Evolutionary conservation across 495 filamentous ascomycete genomes (phyloP), one percentile per base, ranked within the genome.

Genomic region (Aspergillus ellipticus): DNA sequence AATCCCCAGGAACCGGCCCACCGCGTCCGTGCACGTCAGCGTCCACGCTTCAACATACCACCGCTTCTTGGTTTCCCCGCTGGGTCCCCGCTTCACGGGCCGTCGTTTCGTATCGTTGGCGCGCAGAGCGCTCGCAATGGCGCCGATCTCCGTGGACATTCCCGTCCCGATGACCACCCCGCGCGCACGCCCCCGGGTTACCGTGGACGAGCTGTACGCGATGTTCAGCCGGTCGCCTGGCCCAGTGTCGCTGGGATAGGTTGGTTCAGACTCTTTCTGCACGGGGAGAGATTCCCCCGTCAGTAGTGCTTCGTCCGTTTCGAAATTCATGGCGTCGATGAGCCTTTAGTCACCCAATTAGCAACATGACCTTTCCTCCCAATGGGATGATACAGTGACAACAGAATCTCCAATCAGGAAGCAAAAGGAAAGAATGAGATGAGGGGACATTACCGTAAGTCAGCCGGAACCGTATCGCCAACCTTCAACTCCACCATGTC

Each of bases 381-480:
- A n/a, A n/a, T n/a, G n/a, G n/a, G n/a, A n/a, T n/a, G n/a, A n/a
- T n/a, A n/a, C n/a, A n/a, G n/a, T n/a, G n/a, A n/a, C n/a, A n/a
- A n/a, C n/a, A n/a, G n/a, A n/a, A n/a, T n/a, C n/a, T n/a, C n/a
- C n/a, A n/a, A n/a, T n/a, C n/a, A n/a, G n/a, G n/a, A 35, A 35
- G 31, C 8, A 0, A 16, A n/a, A 48, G 22, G 22, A n/a, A n/a
- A n/a, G 24, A 42, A 16, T 22, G 29, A 6, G 15, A 43, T 43
- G 41, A 19, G 42, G 42, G 42, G n/a, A 55, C 73, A 45, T n/a
- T 58, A 78, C 73, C 75, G 58, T 33, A 77, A 49, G 66, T 93
- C 90, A 13, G 90, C 90, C 13, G 90, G 90, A 3, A 93, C 82
- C 2, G 87, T 90, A 69, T 93, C 90, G 29, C 90, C 90, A 62